A percentile compares a stretch with the other conserved stretches of the same genome.
Evolutionary conservation across 345 rosid species (phyloP).

Genomic region (Noccaea caerulescens): DNA sequence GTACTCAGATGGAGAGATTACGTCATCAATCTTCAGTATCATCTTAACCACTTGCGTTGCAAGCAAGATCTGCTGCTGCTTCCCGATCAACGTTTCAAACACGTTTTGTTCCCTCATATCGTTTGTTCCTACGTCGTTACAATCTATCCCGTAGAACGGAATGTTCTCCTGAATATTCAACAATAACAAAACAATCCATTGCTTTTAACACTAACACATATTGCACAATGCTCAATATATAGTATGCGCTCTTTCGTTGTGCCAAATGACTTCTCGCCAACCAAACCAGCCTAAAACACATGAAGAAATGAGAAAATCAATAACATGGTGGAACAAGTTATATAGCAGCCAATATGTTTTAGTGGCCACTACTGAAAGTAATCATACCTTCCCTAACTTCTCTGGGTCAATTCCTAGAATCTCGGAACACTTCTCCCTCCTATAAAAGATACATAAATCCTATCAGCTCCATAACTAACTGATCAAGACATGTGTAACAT

Average conservation of each 20-base stretch:
- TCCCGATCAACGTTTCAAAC: slow-evolving; percentile 88
- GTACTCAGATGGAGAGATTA: slow-evolving; percentile 77
- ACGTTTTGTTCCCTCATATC: slow-evolving; percentile 89
- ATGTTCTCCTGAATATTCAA: slow-evolving; percentile 67
- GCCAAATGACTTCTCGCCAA: slow-evolving; percentile 61
- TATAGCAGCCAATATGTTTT: not conserved
- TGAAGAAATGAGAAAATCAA: not conserved
- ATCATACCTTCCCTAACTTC: slow-evolving; percentile 83
- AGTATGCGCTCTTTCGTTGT: slow-evolving; percentile 65
- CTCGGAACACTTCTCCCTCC: slow-evolving; percentile 98
- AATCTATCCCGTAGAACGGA: slow-evolving; percentile 79
- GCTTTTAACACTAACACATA: no score
- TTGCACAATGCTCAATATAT: slow-evolving; percentile 63
- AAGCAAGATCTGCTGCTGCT: slow-evolving; percentile 91
- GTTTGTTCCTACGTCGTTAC: slow-evolving; percentile 90
- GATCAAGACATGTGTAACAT: slow-evolving; percentile 22
- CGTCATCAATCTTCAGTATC: slow-evolving; percentile 94
- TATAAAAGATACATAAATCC: slow-evolving; percentile 24
- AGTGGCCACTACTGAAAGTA: slow-evolving; percentile 3
- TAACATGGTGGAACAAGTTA: not conserved
- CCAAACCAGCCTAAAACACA: slow-evolving; percentile 65
- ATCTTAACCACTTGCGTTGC: slow-evolving; percentile 98
- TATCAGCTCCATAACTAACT: not conserved
- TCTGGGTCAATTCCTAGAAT: slow-evolving; percentile 96
- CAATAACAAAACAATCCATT: slow-evolving; percentile 1